Base-by-base conservation (phyloP, 192 early-diverging fungal species). In the Mortierella alpina region DNA sequence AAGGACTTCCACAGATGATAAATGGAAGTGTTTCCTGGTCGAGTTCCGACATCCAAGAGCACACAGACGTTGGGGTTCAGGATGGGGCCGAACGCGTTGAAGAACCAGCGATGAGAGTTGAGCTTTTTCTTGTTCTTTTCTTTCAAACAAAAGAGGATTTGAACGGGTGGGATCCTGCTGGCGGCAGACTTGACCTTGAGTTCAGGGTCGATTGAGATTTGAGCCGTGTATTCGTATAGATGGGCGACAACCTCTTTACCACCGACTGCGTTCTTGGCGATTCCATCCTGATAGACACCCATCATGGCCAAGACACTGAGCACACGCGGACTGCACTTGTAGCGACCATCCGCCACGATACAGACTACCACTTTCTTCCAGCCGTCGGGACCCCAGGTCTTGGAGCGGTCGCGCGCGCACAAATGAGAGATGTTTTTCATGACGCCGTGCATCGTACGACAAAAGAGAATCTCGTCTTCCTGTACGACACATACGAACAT, bases 401-500 rank as follows among this genome's bases (percentile, higher is more conserved):
- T 82, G 48, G 90, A 91, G 52, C 88, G 83, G 10, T 84, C 85
- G 22, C 88, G 88, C 20, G 86, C 87, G 78, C 91, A 93, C 40
- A 95, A 68, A 65, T 95, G 88, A 0, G 86, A 78, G 80, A 95
- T 95, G 88, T 98, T 98, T 81, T 94, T 93, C 88, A 93, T 91
- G 39, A 97, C 90, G 6, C 93, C 92, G 48, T 90, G 75, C 91
- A 96, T 96, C 1, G 97, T 94, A 72, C 95, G 91, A 76, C 90
- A 92, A 83, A 98, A 98, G 61, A 97, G 84, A 41, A 92, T 80
- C 73, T 96, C 94, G 84, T 96, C 96, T 87, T 98, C 97, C 86
- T 87, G 31, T 68, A 89, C 31, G 31, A 59, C 40, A 45, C 47
- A 60, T 41, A 18, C 11, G 10, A 22, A 63, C 6, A 63, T 10